Conservation (phyloP, 2,329 filamentous ascomycete species). For the Talaromyces amestolkiae region DNA sequence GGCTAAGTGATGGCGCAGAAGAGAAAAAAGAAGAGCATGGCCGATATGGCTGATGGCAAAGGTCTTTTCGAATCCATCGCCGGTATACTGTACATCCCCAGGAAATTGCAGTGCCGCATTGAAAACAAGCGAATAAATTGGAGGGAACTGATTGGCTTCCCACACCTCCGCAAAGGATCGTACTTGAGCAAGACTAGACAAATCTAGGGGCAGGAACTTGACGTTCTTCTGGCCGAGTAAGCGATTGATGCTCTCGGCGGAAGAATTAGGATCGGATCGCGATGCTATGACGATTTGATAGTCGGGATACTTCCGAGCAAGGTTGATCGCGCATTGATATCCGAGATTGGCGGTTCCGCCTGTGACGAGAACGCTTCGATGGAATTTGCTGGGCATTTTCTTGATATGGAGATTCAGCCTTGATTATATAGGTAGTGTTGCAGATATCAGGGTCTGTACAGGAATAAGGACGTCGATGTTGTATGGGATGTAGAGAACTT, state of each 20-base stretch:
- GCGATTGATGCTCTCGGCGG: constrained; percentile 47
- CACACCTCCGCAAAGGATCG: constrained; percentile 44
- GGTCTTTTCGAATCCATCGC: constrained; percentile 49
- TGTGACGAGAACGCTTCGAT: constrained; percentile 37
- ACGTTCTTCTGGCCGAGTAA: constrained; percentile 41
- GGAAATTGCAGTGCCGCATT: constrained; percentile 52
- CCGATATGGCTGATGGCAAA: constrained; percentile 54
- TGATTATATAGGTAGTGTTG: background rate
- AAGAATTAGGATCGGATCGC: constrained; percentile 43
- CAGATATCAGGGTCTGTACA: background rate
- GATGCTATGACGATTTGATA: constrained; percentile 46
- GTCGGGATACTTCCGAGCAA: constrained; percentile 44
- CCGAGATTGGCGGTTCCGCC: constrained; percentile 49
- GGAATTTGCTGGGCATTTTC: background rate
- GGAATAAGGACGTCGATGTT: too few relatives aligned
- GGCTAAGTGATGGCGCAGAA: constrained; percentile 44
- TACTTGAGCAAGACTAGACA: constrained; percentile 41
- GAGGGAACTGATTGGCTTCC: constrained; percentile 35
- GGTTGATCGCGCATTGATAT: constrained; percentile 41
- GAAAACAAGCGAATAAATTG: constrained; percentile 47
- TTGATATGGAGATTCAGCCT: background rate
- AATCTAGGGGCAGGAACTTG: constrained; percentile 45
- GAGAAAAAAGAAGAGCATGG: constrained; percentile 51
- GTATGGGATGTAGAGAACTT: too few relatives aligned
- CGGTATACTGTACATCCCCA: constrained; percentile 31